Conservation (phyloP, 1,284 basidiomycete species). For the Macrocybe sp. region DNA sequence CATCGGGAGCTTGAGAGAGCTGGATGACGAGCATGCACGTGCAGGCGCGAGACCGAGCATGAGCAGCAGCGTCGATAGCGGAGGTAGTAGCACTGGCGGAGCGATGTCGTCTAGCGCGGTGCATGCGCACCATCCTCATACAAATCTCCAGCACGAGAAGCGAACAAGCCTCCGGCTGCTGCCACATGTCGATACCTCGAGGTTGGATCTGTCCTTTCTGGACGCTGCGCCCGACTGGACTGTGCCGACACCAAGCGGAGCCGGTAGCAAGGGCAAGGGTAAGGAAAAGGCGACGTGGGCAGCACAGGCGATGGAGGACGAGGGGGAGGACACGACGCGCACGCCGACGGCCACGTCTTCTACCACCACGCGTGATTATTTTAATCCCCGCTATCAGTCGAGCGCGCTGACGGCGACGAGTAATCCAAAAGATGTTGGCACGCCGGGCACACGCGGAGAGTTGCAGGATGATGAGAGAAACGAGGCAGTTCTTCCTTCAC, state of each 20-base stretch:
- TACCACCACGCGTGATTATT: slow-evolving; percentile 8
- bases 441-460: too few relatives aligned
- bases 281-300: slow-evolving; percentile 3
- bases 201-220: too few relatives aligned
- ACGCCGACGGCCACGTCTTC: slow-evolving; percentile 13
- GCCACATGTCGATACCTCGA: too few relatives aligned
- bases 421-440: too few relatives aligned
- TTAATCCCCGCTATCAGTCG: neutral
- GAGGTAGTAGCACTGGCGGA: slow-evolving; percentile 2
- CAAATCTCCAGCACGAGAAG: too few relatives aligned
- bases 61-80: slow-evolving; percentile 12
- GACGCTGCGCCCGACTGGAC: too few relatives aligned
- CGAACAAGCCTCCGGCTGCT: too few relatives aligned
- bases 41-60: slow-evolving; percentile 4
- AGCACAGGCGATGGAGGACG: slow-evolving; percentile 5
- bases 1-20: slow-evolving; percentile 1
- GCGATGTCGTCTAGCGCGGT: slow-evolving; percentile 2
- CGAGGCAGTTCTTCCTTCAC: too few relatives aligned
- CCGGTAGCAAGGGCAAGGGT: slow-evolving; percentile 16
- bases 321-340: slow-evolving; percentile 11
- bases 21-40: slow-evolving; percentile 5
- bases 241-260: slow-evolving; percentile 4
- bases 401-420: too few relatives aligned
- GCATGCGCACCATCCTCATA: slow-evolving; percentile 1
- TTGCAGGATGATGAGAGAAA: too few relatives aligned